These are phyloP conservation scores for Rubroshorea leprosula DNA, from an alignment of 345 rosid genomes.

Conservation along the genomic window DNA sequence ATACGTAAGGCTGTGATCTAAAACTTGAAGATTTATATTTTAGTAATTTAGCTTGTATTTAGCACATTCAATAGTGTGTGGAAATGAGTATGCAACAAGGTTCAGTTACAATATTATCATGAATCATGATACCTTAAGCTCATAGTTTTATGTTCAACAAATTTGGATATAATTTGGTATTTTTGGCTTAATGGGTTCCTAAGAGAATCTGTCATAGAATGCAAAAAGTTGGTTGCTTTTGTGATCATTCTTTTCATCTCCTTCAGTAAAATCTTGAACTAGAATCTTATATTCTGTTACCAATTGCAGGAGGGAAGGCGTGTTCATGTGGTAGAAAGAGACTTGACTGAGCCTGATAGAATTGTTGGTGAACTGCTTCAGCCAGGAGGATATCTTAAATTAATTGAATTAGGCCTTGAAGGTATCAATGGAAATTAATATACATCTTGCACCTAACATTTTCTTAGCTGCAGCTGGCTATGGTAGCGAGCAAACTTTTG, in stretches of 20 bases:
- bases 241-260: neutral
- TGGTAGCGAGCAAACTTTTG: neutral
- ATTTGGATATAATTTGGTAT: too few species aligned
- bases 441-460: neutral
- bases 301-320: conserved; percentile 40
- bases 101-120: too few species aligned
- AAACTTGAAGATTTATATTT: too few species aligned
- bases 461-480: neutral
- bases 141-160: too few species aligned
- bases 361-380: conserved; percentile 49
- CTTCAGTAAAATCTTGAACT: neutral
- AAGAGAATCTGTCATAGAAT: too few species aligned
- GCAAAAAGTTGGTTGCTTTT: too few species aligned
- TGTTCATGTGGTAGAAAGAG: conserved; percentile 53
- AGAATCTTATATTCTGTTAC: neutral
- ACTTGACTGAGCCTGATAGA: conserved; percentile 41
- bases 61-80: too few species aligned
- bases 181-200: too few species aligned
- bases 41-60: too few species aligned
- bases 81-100: too few species aligned
- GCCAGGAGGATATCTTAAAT: conserved; percentile 49
- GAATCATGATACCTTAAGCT: too few species aligned
- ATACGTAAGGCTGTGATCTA: too few species aligned
- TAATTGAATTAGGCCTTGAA: conserved; percentile 41
- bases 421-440: conserved; percentile 21